A percentile compares a stretch with the other conserved stretches of the same genome.
These are phyloP conservation scores for Neurospora sp. DNA, from an alignment of 495 filamentous ascomycete species.

Conservation along the genomic window DNA sequence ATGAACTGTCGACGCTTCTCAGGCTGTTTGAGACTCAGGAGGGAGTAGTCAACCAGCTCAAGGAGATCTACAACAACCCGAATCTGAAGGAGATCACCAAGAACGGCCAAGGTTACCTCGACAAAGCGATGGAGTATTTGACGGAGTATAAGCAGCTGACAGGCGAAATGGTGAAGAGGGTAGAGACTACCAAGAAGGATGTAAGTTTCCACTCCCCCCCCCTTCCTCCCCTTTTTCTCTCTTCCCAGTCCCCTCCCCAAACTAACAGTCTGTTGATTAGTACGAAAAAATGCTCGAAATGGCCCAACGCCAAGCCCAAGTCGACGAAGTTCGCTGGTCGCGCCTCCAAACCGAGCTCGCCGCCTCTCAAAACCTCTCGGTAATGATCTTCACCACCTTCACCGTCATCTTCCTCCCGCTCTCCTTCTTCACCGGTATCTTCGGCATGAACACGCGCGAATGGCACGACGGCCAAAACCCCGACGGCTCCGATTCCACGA, in stretches of 20 bases:
- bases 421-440: constrained; percentile 57
- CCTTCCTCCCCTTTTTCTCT: too few relatives aligned
- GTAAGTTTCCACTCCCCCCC: constrained; percentile 15
- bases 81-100: constrained; percentile 22
- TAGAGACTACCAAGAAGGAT: constrained; percentile 35
- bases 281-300: constrained; percentile 59
- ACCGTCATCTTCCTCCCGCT: constrained; percentile 58
- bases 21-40: constrained; percentile 51
- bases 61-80: constrained; percentile 22
- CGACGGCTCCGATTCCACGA: constrained; percentile 6
- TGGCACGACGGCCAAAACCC: constrained; percentile 38
- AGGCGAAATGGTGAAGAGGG: constrained; percentile 48
- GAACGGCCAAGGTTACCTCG: constrained; percentile 35
- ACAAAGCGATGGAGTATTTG: constrained; percentile 42
- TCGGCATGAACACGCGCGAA: constrained; percentile 56
- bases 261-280: constrained; percentile 1
- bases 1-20: constrained; percentile 50
- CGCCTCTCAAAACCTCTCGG: constrained; percentile 49
- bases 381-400: constrained; percentile 64
- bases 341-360: constrained; percentile 54
- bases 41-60: constrained; percentile 39
- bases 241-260: background rate
- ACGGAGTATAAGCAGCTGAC: constrained; percentile 47
- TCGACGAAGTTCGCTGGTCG: constrained; percentile 56
- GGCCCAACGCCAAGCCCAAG: constrained; percentile 59